phyloP scores from a whole-genome alignment of 2,329 filamentous ascomycete genomes.

The Apiospora marii region DNA sequence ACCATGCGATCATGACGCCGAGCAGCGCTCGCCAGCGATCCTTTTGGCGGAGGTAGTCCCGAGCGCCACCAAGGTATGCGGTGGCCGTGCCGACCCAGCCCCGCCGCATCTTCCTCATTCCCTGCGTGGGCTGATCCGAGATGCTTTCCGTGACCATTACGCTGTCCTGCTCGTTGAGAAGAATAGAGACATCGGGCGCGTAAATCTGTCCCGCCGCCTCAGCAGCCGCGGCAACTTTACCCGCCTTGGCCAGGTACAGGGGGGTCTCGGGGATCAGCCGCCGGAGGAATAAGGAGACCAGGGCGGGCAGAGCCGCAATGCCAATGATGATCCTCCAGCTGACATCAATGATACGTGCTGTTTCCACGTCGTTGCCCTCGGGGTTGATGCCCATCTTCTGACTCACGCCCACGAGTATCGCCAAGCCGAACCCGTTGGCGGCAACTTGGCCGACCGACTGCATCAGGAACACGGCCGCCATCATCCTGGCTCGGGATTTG shows the following conservation, averaged over 20 bases:
- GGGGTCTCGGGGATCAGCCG: constrained; percentile 58
- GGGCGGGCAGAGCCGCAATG: constrained; percentile 55
- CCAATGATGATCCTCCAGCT: constrained; percentile 59
- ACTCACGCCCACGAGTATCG: constrained; percentile 32
- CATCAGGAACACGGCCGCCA: constrained; percentile 74
- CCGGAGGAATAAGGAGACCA: constrained; percentile 54
- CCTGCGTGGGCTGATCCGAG: neutral
- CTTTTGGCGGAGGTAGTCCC: constrained; percentile 35
- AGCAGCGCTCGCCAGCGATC: constrained; percentile 39
- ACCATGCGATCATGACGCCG: constrained; percentile 51
- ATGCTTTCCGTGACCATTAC: neutral
- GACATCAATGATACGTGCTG: constrained; percentile 47
- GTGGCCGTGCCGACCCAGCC: neutral
- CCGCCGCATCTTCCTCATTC: neutral
- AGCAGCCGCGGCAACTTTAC: constrained; percentile 37
- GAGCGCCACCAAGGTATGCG: constrained; percentile 30
- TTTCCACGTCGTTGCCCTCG: constrained; percentile 42
- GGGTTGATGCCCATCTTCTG: constrained; percentile 41
- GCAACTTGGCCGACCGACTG: constrained; percentile 73
- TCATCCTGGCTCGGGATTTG: constrained; percentile 71
- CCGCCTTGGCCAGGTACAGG: constrained; percentile 36
- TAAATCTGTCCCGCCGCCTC: constrained; percentile 33
- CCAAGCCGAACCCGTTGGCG: constrained; percentile 65
- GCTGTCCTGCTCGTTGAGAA: neutral
- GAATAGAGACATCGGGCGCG: constrained; percentile 29